Base-by-base conservation (phyloP, 1,284 basidiomycete genomes). In the Macrocystidia cucumis region DNA sequence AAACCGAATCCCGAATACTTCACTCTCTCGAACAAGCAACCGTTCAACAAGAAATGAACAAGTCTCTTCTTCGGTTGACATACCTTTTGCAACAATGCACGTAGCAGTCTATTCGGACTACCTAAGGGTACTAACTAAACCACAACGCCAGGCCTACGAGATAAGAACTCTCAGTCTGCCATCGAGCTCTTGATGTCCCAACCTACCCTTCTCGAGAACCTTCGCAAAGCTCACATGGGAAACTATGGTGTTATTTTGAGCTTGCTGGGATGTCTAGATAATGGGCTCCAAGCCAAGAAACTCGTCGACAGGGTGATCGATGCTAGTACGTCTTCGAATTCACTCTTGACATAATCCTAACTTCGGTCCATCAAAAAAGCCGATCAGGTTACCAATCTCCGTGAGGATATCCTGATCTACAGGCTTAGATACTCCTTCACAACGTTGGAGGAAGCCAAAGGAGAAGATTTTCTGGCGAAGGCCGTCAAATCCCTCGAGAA, bases 221-320 rank as follows among this genome's bases (percentile, higher is more conserved):
- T 98, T 4, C 74, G 90, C 37, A 90, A 81, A 48, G 90, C 90
- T 0, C 75, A 90, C 46, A 76, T 82, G 68, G 93, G 93, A 29
- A 91, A 87, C 47, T 98, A 95, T 53, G 80, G 91, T 33, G 67
- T 93, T 29, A 81, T 98, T 17, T 72, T 96, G 17, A 91, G 89
- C 50, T 69, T 98, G 17, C 67, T 97, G 2, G 91, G 92, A 7
- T 91, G 83, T 45, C 61, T 97, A 26, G 92, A 96, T 47, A 71
- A 85, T 38, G 93, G 92, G 0, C 59, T 80, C 16, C 70, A 77
- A 47, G 74, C 82, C 9, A 98, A 98, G 65, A 77, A 70, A 34
- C 65, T 96, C 1, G 91, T 91, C 0, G 93, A 98, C 60, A 69
- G 75, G 9, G 74, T 96, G 38, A 84, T 97, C 39, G 91, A 98